Percentiles rank a stretch among this genome's conserved stretches.
phyloP scores from a whole-genome alignment of 2,329 filamentous ascomycete species.

The Didymella exigua region DNA sequence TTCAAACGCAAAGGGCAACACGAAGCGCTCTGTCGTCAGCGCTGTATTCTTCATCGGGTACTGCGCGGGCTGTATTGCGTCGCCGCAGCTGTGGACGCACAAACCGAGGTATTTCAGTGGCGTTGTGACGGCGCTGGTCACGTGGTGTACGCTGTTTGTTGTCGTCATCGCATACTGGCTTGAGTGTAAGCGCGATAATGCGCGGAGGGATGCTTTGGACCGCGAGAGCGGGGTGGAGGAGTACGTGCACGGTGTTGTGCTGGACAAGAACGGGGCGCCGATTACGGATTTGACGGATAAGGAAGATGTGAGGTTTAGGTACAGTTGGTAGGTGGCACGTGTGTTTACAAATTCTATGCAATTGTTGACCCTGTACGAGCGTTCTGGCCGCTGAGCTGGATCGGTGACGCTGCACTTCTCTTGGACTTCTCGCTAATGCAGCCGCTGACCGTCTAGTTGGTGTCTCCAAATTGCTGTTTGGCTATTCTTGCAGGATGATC shows the following conservation, averaged over 20 bases:
- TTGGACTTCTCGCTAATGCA: neutral
- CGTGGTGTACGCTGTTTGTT: slow-evolving; percentile 41
- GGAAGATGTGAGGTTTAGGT: neutral
- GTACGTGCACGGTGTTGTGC: neutral
- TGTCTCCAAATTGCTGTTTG: neutral
- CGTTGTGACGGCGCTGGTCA: slow-evolving; percentile 54
- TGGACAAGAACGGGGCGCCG: slow-evolving; percentile 8
- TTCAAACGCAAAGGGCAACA: slow-evolving; percentile 60
- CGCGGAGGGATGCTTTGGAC: neutral
- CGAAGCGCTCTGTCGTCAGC: slow-evolving; percentile 55
- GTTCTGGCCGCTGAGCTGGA: neutral
- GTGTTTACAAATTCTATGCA: neutral
- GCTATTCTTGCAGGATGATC: neutral
- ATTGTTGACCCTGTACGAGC: neutral
- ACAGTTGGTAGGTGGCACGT: slow-evolving; percentile 5
- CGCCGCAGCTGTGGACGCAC: slow-evolving; percentile 57
- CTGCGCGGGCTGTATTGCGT: slow-evolving; percentile 54
- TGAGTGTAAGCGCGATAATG: slow-evolving; percentile 2
- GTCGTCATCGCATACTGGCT: slow-evolving; percentile 8
- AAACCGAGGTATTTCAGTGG: slow-evolving; percentile 55
- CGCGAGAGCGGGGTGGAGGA: neutral
- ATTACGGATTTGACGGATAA: slow-evolving; percentile 5
- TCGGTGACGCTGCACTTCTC: neutral
- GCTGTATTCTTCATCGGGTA: slow-evolving; percentile 60
- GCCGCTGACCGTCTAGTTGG: neutral